Evolutionary conservation across 225 moss, liverwort and hornwort genomes (phyloP).

Genomic region (Straminergon stramineum): DNA sequence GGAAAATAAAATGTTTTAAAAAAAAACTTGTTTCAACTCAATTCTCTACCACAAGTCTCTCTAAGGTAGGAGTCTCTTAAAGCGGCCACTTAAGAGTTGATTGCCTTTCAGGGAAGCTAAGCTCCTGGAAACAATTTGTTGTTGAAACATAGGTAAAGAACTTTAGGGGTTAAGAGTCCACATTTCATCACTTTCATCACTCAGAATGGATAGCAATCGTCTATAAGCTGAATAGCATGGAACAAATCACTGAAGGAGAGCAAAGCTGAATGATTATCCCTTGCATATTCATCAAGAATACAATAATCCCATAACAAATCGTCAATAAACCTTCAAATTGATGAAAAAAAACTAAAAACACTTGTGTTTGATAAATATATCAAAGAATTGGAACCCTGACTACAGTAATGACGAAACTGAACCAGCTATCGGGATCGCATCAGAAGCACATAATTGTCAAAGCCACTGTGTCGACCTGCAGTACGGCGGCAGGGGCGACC

Average conservation of each 20-base stretch:
- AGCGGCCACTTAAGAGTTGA: too few species aligned
- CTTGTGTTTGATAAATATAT: slow-evolving; percentile 20
- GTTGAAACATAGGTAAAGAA: neutral
- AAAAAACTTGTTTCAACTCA: neutral
- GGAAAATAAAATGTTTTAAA: neutral
- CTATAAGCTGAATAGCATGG: neutral
- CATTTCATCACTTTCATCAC: neutral
- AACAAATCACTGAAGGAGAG: neutral
- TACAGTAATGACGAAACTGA: neutral
- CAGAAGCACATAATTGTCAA: slow-evolving; percentile 89
- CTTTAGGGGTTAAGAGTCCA: neutral
- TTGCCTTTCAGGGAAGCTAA: too few species aligned
- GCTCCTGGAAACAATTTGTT: too few species aligned
- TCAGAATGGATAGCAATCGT: neutral
- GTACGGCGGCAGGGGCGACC: slow-evolving; percentile 94
- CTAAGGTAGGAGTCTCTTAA: too few species aligned
- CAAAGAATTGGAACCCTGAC: slow-evolving; percentile 64
- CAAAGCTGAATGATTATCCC: neutral
- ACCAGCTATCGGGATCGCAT: slow-evolving; percentile 73
- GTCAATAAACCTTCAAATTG: neutral
- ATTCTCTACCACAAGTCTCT: neutral
- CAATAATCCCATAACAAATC: neutral
- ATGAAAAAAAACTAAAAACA: slow-evolving; percentile 11
- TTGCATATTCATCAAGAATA: neutral
- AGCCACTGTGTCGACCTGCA: slow-evolving; percentile 95